These are phyloP conservation scores for Didymellaceae sp. DNA, from an alignment of 2,329 filamentous ascomycete genomes.

Conservation along the genomic window DNA sequence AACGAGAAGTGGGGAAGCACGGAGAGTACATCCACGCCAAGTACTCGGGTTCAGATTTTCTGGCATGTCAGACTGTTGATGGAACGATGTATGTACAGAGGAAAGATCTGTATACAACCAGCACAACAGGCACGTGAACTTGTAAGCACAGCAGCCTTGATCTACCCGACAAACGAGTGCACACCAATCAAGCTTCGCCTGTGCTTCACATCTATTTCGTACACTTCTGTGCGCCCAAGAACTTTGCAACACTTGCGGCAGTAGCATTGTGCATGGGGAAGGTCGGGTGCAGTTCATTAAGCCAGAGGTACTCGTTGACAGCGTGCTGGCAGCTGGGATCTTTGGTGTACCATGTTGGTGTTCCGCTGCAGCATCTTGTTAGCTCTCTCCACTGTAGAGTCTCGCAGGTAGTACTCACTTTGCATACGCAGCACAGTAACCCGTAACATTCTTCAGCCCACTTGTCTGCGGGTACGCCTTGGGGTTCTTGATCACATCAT, in stretches of 20 bases:
- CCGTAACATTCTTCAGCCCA: conserved; percentile 62
- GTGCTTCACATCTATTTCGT: not conserved
- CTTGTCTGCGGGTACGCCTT: conserved; percentile 58
- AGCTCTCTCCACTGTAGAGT: not conserved
- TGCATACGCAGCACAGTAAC: conserved; percentile 61
- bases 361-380: conserved; percentile 36
- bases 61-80: too few relatives aligned
- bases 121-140: too few relatives aligned
- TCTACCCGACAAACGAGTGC: too few relatives aligned
- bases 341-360: conserved; percentile 48
- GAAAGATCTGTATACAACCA: too few relatives aligned
- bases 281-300: conserved; percentile 69
- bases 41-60: too few relatives aligned
- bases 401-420: conserved; percentile 44
- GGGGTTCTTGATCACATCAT: conserved; percentile 60
- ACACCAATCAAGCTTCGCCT: too few relatives aligned
- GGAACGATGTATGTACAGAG: too few relatives aligned
- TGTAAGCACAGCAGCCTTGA: too few relatives aligned
- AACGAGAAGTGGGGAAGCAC: too few relatives aligned
- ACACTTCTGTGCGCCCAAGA: conserved; percentile 20
- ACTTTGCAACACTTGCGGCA: conserved; percentile 51
- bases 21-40: too few relatives aligned
- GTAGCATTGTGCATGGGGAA: conserved; percentile 67
- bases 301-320: conserved; percentile 70
- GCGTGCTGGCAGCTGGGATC: conserved; percentile 57